These are phyloP conservation scores for Amanita fuliginea DNA, from an alignment of 768 basidiomycete species.

Conservation along the genomic window DNA sequence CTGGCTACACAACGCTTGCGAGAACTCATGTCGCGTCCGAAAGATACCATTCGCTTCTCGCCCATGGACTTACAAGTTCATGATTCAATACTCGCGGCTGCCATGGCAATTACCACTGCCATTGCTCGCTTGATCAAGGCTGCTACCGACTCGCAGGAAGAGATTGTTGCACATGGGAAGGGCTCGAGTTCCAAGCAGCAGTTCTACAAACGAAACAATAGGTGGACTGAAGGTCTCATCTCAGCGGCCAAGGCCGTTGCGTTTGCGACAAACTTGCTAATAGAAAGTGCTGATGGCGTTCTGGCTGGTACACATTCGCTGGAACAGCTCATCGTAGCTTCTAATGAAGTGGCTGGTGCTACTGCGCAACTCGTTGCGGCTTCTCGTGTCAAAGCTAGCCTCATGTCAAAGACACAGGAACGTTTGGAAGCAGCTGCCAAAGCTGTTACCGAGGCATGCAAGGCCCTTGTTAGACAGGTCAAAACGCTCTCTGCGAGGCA, in stretches of 20 bases:
- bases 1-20: slow-evolving; percentile 84
- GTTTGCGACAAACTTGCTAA: slow-evolving; percentile 89
- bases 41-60: slow-evolving; percentile 77
- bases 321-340: slow-evolving; percentile 99
- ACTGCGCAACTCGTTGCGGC: slow-evolving; percentile 98
- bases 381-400: slow-evolving; percentile 93
- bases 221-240: slow-evolving; percentile 99
- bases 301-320: slow-evolving; percentile 93
- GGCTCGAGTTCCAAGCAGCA: slow-evolving; percentile 89
- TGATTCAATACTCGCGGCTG: slow-evolving; percentile 90
- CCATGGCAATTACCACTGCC: slow-evolving; percentile 91
- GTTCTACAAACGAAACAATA: slow-evolving; percentile 99
- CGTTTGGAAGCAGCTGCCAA: slow-evolving; percentile 92
- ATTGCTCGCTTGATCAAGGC: slow-evolving; percentile 93
- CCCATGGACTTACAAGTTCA: slow-evolving; percentile 94
- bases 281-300: slow-evolving; percentile 97
- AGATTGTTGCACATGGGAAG: slow-evolving; percentile 92
- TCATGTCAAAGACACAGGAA: slow-evolving; percentile 99
- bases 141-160: slow-evolving; percentile 95
- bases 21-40: slow-evolving; percentile 84
- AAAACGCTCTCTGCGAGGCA: slow-evolving; percentile 88
- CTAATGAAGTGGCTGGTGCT: slow-evolving; percentile 94
- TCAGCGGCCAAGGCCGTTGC: slow-evolving; percentile 97
- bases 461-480: slow-evolving; percentile 91
- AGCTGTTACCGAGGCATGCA: slow-evolving; percentile 96